phyloP scores from a whole-genome alignment of 1,284 basidiomycete species.

The Microbotryomycetes sp. region DNA sequence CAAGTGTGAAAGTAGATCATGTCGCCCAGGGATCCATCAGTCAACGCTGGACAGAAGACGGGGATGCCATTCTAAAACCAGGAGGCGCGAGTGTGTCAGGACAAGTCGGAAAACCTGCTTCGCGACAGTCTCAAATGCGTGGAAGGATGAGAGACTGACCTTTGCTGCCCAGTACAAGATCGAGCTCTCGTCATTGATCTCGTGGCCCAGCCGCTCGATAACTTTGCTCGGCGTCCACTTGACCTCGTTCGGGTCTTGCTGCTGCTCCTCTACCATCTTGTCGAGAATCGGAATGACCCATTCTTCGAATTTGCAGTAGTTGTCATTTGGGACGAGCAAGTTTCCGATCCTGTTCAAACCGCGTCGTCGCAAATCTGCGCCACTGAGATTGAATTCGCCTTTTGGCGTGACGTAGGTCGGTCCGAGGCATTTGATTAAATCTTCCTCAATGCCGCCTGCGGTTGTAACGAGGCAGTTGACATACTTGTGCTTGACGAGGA shows the following conservation, averaged over 20 bases:
- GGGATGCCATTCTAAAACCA: constrained; percentile 83
- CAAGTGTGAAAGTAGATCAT: constrained; percentile 99
- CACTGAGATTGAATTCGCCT: constrained; percentile 82
- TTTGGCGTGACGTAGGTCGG: constrained; percentile 66
- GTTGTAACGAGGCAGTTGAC: constrained; percentile 90
- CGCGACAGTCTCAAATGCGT: no score
- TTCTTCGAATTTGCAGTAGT: constrained; percentile 99
- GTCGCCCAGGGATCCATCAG: constrained; percentile 95
- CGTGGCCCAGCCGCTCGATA: constrained; percentile 83
- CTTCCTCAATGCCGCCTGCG: constrained; percentile 96
- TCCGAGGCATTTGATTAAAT: constrained; percentile 97
- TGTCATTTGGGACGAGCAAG: constrained; percentile 93
- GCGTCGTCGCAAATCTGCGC: constrained; percentile 72
- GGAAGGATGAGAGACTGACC: constrained; percentile 49
- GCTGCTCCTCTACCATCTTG: constrained; percentile 81
- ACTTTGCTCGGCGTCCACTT: constrained; percentile 90
- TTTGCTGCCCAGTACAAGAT: constrained; percentile 96
- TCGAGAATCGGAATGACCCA: constrained; percentile 96
- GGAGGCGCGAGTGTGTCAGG: not conserved
- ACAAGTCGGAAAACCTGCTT: constrained; percentile 3
- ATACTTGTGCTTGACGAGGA: constrained; percentile 90
- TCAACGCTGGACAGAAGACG: constrained; percentile 96
- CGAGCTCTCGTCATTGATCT: constrained; percentile 93
- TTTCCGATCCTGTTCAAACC: constrained; percentile 99
- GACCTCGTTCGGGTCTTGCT: constrained; percentile 37